Evolutionary conservation across 2,329 filamentous ascomycete genomes (phyloP).

Genomic region (Monosporascus sp.): DNA sequence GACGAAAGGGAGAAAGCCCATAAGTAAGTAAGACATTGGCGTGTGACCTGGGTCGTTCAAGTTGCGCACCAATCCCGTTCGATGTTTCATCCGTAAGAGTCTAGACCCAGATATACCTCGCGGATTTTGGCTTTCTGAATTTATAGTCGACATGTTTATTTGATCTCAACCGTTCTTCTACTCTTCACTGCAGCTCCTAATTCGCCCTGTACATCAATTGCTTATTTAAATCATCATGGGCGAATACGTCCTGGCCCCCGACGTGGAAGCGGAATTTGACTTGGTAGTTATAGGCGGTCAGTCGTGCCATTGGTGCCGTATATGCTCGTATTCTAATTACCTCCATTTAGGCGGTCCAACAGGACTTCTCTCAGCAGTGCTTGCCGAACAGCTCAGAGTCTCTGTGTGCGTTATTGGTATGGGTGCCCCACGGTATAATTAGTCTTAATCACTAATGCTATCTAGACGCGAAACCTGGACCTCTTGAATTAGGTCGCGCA

Average conservation of each 20-base stretch:
- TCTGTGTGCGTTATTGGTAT: conserved; percentile 35
- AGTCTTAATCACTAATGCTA: neutral
- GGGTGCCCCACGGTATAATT: neutral
- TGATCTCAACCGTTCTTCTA: too few relatives aligned
- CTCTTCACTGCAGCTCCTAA: neutral
- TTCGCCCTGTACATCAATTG: too few relatives aligned
- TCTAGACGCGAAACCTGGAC: conserved; percentile 33
- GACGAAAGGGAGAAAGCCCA: too few relatives aligned
- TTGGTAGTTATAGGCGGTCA: conserved; percentile 33
- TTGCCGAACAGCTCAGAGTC: conserved; percentile 36
- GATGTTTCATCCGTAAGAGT: too few relatives aligned
- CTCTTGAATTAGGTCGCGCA: conserved; percentile 38
- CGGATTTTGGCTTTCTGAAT: too few relatives aligned
- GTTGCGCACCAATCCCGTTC: too few relatives aligned
- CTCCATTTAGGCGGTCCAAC: conserved; percentile 35
- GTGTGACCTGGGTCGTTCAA: too few relatives aligned
- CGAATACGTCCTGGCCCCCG: neutral
- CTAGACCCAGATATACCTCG: too few relatives aligned
- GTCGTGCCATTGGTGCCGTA: neutral
- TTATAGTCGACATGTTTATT: too few relatives aligned
- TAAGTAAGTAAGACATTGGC: too few relatives aligned
- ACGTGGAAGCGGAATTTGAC: conserved; percentile 20
- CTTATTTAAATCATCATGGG: neutral
- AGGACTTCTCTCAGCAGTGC: conserved; percentile 38
- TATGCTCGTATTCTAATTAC: neutral